Evolutionary conservation across 352 stramenopile genomes (phyloP).

Genomic region (Blastocystis sp.): DNA sequence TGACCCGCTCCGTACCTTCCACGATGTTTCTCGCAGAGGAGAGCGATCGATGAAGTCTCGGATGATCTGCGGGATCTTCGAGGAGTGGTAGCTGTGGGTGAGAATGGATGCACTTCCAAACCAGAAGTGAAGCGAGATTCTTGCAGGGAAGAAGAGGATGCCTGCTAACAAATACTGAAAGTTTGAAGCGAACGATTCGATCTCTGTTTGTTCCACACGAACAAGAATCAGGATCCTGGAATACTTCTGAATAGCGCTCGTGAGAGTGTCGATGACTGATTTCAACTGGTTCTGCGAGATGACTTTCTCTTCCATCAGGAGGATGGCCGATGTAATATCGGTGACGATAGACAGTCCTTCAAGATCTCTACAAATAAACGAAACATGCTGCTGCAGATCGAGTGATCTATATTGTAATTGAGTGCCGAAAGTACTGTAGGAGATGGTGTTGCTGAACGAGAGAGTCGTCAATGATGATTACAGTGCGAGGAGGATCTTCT

Average conservation of each 20-base stretch:
- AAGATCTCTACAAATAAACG: neutral
- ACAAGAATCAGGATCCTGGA: neutral
- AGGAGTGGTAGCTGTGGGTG: neutral
- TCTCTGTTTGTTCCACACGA: neutral
- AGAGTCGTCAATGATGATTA: neutral
- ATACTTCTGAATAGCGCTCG: neutral
- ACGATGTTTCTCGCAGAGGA: neutral
- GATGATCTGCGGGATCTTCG: neutral
- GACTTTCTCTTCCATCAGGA: neutral
- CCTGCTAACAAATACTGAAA: neutral
- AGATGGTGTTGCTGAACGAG: neutral
- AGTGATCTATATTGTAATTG: neutral
- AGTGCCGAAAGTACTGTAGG: neutral
- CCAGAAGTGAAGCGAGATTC: neutral
- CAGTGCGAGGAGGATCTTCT: neutral
- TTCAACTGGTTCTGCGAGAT: neutral
- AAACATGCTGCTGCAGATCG: neutral
- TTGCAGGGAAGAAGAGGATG: constrained; percentile 1
- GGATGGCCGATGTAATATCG: neutral
- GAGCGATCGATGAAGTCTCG: neutral
- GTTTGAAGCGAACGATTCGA: neutral
- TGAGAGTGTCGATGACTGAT: neutral
- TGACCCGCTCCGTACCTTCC: neutral
- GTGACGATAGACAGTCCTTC: neutral
- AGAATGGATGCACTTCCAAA: neutral